A percentile compares a stretch with the other conserved stretches of the same genome.
phyloP scores from a whole-genome alignment of 805 yeast genomes.

The Yarrowia porcina region DNA sequence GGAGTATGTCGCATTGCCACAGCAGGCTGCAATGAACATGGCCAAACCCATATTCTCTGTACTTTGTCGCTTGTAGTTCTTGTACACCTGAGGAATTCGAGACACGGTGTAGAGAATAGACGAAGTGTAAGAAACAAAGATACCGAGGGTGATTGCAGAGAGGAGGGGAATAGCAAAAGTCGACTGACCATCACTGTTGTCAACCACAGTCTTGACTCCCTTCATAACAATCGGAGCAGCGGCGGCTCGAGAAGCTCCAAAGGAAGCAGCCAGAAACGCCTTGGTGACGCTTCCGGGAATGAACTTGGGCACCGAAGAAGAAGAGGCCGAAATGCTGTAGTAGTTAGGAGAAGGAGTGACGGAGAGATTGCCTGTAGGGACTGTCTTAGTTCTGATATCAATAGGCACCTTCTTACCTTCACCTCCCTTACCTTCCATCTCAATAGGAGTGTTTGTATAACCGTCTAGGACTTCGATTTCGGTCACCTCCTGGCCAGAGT shows the following conservation, averaged over 20 bases:
- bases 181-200: not conserved
- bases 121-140: constrained; percentile 70
- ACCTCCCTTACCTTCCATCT: constrained; percentile 9
- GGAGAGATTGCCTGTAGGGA: not conserved
- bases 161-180: not conserved
- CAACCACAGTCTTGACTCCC: not conserved
- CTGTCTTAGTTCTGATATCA: not conserved
- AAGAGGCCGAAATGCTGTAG: constrained; percentile 1
- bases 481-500: not conserved
- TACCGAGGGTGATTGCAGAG: constrained; percentile 41
- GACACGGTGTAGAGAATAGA: constrained; percentile 72
- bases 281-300: constrained; percentile 18
- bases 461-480: constrained; percentile 13
- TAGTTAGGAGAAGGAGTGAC: constrained; percentile 33
- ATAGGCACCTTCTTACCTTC: not conserved
- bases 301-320: constrained; percentile 8
- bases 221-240: constrained; percentile 8
- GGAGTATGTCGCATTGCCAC: constrained; percentile 76
- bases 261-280: constrained; percentile 20
- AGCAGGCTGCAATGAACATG: constrained; percentile 71
- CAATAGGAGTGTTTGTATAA: not conserved
- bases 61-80: constrained; percentile 73
- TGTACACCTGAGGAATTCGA: constrained; percentile 78
- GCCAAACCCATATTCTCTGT: constrained; percentile 83
- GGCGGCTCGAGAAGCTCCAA: constrained; percentile 18